Evolutionary conservation across 2,329 filamentous ascomycete genomes (phyloP).

Genomic region (Remersonia thermophila): DNA sequence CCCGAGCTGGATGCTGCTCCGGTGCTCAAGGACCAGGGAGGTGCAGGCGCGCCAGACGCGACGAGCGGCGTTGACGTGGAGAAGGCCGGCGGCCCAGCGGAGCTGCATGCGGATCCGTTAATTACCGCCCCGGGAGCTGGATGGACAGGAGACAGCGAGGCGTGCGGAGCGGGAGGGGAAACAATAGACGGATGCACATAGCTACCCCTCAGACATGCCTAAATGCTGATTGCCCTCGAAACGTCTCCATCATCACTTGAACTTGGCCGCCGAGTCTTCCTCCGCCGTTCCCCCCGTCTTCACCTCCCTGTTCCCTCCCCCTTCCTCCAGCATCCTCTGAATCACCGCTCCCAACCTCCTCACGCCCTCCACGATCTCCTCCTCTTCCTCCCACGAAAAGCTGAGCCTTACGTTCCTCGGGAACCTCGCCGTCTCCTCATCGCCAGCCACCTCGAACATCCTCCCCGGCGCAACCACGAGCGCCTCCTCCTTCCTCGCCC

Average conservation of each 20-base stretch:
- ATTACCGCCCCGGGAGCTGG: no score
- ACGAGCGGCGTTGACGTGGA: no score
- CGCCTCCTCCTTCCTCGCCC: slow-evolving; percentile 49
- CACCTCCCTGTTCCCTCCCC: background rate
- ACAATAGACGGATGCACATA: no score
- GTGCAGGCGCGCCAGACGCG: no score
- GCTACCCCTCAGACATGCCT: no score
- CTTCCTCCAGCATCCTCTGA: slow-evolving; percentile 21
- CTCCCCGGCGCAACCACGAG: slow-evolving; percentile 56
- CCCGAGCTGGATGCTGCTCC: no score
- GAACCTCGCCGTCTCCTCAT: slow-evolving; percentile 43
- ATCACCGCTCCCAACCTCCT: slow-evolving; percentile 25
- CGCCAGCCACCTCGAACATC: slow-evolving; percentile 55
- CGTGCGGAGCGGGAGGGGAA: no score
- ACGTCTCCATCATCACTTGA: slow-evolving; percentile 4
- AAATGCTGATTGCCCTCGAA: background rate
- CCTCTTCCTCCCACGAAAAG: slow-evolving; percentile 61
- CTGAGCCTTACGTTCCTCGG: slow-evolving; percentile 50
- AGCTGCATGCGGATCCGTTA: no score
- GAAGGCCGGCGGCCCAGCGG: no score
- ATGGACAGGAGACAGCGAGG: no score
- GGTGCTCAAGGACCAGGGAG: no score
- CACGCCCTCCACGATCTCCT: slow-evolving; percentile 54
- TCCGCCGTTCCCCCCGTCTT: background rate
- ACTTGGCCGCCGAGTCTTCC: background rate